phyloP scores from a whole-genome alignment of 2,329 filamentous ascomycete genomes.

The Claviceps sp. region DNA sequence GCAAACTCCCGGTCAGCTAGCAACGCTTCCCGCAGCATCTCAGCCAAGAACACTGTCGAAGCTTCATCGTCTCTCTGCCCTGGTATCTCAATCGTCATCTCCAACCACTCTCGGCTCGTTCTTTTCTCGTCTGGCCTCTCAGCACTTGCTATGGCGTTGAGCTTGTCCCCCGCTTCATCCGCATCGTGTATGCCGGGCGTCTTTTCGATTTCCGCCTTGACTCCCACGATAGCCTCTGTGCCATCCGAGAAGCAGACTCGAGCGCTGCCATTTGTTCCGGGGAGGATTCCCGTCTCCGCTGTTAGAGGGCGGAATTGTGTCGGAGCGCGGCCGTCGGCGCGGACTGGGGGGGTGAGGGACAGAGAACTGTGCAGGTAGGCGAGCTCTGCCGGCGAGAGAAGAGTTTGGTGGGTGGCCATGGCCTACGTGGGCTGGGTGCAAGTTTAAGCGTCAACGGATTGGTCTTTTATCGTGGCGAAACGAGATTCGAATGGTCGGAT shows the following conservation, averaged over 20 bases:
- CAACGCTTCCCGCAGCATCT: constrained; percentile 81
- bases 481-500: neutral
- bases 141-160: constrained; percentile 17
- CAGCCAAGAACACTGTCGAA: constrained; percentile 70
- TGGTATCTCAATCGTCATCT: constrained; percentile 83
- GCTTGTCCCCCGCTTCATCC: constrained; percentile 11
- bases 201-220: constrained; percentile 88
- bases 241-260: constrained; percentile 90
- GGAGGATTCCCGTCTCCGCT: constrained; percentile 82
- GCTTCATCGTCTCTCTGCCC: constrained; percentile 85
- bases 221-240: constrained; percentile 87
- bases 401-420: constrained; percentile 57
- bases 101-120: constrained; percentile 62
- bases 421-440: neutral
- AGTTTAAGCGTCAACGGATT: neutral
- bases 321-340: constrained; percentile 70
- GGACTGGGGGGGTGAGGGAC: constrained; percentile 66
- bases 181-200: constrained; percentile 27
- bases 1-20: constrained; percentile 57
- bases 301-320: constrained; percentile 83
- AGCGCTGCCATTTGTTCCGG: constrained; percentile 81
- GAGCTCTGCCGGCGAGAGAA: constrained; percentile 89
- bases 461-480: neutral
- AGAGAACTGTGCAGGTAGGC: constrained; percentile 89
- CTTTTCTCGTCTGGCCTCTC: constrained; percentile 26